Evolutionary conservation across 306 rosid species (phyloP), one percentile per base, ranked within the genome.

Genomic region (Vicia villosa): DNA sequence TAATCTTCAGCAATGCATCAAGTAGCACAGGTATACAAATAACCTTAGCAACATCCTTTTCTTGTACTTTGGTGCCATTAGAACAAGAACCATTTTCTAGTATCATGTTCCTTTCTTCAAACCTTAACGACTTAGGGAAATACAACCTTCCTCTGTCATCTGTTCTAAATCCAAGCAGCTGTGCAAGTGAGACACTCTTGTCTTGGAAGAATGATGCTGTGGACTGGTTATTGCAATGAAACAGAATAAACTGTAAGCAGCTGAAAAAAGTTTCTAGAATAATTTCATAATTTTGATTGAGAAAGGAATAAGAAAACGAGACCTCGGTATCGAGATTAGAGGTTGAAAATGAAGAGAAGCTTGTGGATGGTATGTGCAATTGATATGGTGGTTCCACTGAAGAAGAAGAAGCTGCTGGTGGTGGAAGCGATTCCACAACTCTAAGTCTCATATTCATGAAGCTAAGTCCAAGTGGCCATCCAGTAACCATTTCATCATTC

Each of bases 401-500:
- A 10, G 45, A 41, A 41, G 46, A 12, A 1, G 46, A 4, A 5
- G 80, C 74, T 56, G 80, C 61, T 3, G 79, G n/a, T n/a, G n/a
- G n/a, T n/a, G n/a, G 79, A 37, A 77, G 66, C 38, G 88, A 74
- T 43, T 81, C 89, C 43, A 56, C 74, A 14, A 74, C 80, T 73
- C 90, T 79, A 22, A 92, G 83, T 73, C 92, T 86, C 50, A 65
- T 4, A 61, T 62, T 81, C 80, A 87, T 73, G 69, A 77, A 76
- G 75, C 87, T 80, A 43, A 92, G 96, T 51, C 97, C 97, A 5
- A 92, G 82, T 0, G 96, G 97, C 97, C 97, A 92, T 40, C 97
- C 97, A 51, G 37, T 74, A 40, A 82, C 74, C 66, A 77, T 82
- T 14, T 80, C 84, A 62, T 50, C 80, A 42, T 81, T 79, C 97